Conservation (phyloP, 768 basidiomycete genomes). For the Omphalotus guepiniiformis region DNA sequence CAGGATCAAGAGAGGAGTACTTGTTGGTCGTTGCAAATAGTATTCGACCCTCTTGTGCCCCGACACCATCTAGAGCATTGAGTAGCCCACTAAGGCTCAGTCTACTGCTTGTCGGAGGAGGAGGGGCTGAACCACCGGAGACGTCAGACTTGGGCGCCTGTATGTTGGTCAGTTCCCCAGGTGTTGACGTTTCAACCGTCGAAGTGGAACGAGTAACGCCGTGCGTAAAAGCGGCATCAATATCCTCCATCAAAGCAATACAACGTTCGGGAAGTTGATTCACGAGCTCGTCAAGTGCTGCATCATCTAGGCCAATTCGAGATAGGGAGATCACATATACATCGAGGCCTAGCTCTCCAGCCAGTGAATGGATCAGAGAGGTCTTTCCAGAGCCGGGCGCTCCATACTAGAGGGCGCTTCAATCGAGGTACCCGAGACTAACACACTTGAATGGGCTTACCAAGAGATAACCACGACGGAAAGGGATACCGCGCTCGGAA, state of each 20-base stretch:
- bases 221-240: constrained; percentile 69
- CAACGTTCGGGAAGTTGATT: constrained; percentile 62
- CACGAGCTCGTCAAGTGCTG: constrained; percentile 52
- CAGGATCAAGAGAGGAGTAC: constrained; percentile 64
- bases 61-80: constrained; percentile 77
- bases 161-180: constrained; percentile 1
- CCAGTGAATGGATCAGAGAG: constrained; percentile 69
- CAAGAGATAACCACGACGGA: constrained; percentile 75
- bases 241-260: constrained; percentile 80
- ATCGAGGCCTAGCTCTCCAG: constrained; percentile 72
- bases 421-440: neutral
- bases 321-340: constrained; percentile 73
- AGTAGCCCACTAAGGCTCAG: constrained; percentile 72
- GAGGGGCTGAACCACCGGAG: neutral
- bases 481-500: constrained; percentile 71
- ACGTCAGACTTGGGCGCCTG: neutral
- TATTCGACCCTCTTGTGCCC: constrained; percentile 78
- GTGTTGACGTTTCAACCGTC: constrained; percentile 6
- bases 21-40: constrained; percentile 79
- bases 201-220: constrained; percentile 37
- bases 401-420: constrained; percentile 43
- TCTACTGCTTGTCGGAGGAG: constrained; percentile 21
- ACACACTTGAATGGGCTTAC: constrained; percentile 15
- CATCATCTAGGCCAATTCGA: constrained; percentile 59
- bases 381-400: constrained; percentile 79